phyloP scores from a whole-genome alignment of 1,284 basidiomycete species.

The Boletellus dicymbophilus region DNA sequence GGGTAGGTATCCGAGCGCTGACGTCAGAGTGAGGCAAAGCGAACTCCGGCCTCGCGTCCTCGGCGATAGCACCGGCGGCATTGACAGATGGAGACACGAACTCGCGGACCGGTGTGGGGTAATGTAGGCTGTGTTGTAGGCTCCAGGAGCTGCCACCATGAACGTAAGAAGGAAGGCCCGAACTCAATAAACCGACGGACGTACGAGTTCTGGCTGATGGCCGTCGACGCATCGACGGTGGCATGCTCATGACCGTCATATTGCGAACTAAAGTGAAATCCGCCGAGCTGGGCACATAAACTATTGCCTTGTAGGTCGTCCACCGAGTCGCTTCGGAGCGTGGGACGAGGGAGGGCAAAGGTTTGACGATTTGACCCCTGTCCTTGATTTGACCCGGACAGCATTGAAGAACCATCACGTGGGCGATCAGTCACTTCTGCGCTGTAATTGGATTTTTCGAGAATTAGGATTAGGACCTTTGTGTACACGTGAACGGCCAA shows the following conservation, averaged over 20 bases:
- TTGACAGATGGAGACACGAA: conserved; percentile 21
- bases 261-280: conserved; percentile 27
- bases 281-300: conserved; percentile 23
- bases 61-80: conserved; percentile 18
- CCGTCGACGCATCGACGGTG: conserved; percentile 25
- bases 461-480: conserved; percentile 7
- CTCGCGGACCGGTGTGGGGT: conserved; percentile 23
- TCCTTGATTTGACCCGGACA: conserved; percentile 23
- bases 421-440: conserved; percentile 18
- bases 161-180: conserved; percentile 25
- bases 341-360: conserved; percentile 10
- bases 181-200: conserved; percentile 13
- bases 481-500: conserved; percentile 27
- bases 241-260: conserved; percentile 12
- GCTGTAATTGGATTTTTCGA: conserved; percentile 25
- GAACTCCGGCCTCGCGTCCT: conserved; percentile 27
- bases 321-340: conserved; percentile 14
- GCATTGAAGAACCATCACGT: conserved; percentile 21
- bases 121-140: conserved; percentile 24
- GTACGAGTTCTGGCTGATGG: conserved; percentile 29
- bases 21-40: conserved; percentile 24
- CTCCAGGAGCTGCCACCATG: conserved; percentile 26
- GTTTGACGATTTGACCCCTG: conserved; percentile 16
- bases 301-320: conserved; percentile 27
- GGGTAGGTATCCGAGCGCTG: conserved; percentile 17